Evolutionary conservation across 306 rosid genomes (phyloP), one percentile per base, ranked within the genome.

Genomic region (Vicia sativa): DNA sequence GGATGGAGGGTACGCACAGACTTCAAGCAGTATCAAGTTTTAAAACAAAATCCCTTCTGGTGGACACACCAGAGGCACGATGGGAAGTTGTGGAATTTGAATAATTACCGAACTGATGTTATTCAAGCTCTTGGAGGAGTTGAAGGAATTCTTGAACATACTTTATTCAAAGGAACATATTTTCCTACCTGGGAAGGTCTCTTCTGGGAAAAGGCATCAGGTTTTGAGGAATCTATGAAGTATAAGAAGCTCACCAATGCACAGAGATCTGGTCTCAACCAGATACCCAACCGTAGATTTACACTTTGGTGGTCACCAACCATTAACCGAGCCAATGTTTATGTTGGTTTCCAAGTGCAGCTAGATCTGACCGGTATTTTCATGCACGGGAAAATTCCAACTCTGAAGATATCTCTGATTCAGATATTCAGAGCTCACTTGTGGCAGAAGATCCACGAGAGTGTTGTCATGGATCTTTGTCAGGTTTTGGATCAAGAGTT

Each of bases 281-380:
- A 93, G 80, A 93, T 93, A 43, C 99, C 99, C 26, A 93, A 93
- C 62, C 99, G 97, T 82, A 90, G 99, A 67, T 93, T 93, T 74
- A 93, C 99, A n/a, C 97, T 93, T n/a, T 93, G 99, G 99, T 93
- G 99, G 99, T 93, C 99, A 11, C 99, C 99, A 39, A 93, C 99
- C 12, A 93, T 93, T 52, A 93, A 93, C 70, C 86, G 99, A 54
- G 99, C 99, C 77, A 93, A 93, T 79, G 99, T 93, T 41, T 93
- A 93, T 50, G 99, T 93, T 41, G 99, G 99, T 74, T 93, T 93
- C 79, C 99, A 93, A 82, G 99, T 93, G 89, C 99, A 93, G 75
- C 84, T 93, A 45, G 99, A 93, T 82, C 83, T 93, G 34, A 93
- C 99, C 59, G 99, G 99, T 71, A 93, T 93, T 61, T 93, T 93